Conservation (phyloP, 139 green algal genomes). For the Edaphochlamys debaryana region DNA sequence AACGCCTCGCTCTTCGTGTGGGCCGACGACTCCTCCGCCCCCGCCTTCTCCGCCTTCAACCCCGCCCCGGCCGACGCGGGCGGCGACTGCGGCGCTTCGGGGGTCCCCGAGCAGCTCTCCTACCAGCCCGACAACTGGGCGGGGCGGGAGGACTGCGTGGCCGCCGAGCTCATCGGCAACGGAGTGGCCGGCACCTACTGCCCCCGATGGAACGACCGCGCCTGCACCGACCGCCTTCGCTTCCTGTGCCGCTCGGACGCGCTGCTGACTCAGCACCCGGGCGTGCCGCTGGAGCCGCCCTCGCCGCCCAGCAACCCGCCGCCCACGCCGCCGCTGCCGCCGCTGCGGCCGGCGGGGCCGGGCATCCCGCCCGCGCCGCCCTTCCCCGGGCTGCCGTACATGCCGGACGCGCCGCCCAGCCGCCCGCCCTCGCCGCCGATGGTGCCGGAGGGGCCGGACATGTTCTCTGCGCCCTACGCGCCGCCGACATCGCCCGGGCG, state of each 20-base stretch:
- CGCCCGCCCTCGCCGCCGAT: not conserved
- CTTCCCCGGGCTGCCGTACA: not conserved
- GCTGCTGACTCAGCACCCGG: not conserved
- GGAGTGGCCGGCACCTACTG: not conserved
- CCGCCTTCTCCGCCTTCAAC: not conserved
- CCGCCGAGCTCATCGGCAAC: not conserved
- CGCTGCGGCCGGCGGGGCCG: not conserved
- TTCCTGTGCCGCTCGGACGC: slow-evolving; percentile 27
- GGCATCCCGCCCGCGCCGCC: not conserved
- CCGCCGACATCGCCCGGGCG: not conserved
- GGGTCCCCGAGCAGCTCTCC: not conserved
- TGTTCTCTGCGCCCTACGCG: not conserved
- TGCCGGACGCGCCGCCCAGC: not conserved
- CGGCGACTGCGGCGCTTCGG: not conserved
- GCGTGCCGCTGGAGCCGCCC: not conserved
- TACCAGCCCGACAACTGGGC: slow-evolving; percentile 40
- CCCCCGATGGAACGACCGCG: slow-evolving; percentile 22
- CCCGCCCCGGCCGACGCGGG: not conserved
- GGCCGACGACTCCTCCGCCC: not conserved
- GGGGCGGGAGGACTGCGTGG: slow-evolving; percentile 18
- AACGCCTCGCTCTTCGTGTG: not conserved
- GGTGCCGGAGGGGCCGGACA: not conserved
- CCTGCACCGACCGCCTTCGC: not conserved
- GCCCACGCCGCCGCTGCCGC: not conserved
- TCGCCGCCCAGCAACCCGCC: not conserved